Conservation (phyloP, 345 rosid genomes). For the Trapa bicornis region DNA sequence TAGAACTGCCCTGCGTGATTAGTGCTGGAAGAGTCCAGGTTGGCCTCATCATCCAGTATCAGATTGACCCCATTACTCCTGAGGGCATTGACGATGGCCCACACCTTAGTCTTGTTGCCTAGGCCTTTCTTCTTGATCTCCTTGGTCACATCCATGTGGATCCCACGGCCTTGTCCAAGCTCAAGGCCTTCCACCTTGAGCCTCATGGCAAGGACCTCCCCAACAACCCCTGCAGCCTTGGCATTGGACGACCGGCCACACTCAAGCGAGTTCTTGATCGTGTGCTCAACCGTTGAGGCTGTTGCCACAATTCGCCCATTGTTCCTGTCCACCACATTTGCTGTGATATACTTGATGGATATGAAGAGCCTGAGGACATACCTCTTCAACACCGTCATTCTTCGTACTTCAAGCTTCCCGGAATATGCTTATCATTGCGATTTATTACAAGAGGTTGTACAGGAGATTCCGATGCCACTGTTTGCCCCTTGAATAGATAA, state of each 20-base stretch:
- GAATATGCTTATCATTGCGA: neutral
- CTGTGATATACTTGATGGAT: constrained; percentile 66
- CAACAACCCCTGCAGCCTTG: constrained; percentile 61
- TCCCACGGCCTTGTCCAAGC: constrained; percentile 67
- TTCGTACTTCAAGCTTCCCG: neutral
- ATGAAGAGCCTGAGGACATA: constrained; percentile 54
- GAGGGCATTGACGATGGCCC: constrained; percentile 49
- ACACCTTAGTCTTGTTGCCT: constrained; percentile 37
- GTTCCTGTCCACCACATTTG: constrained; percentile 73
- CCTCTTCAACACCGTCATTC: constrained; percentile 59
- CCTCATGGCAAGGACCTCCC: constrained; percentile 77
- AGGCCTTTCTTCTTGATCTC: constrained; percentile 81
- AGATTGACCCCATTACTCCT: constrained; percentile 65
- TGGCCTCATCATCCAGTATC: constrained; percentile 57
- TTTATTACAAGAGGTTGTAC: too few species aligned
- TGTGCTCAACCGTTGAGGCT: constrained; percentile 73
- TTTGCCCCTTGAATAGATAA: too few species aligned
- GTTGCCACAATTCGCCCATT: constrained; percentile 61
- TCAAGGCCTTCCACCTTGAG: constrained; percentile 76
- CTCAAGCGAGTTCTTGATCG: constrained; percentile 59
- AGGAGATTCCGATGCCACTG: too few species aligned
- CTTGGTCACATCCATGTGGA: constrained; percentile 50
- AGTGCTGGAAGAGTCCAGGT: constrained; percentile 15
- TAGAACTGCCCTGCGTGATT: neutral
- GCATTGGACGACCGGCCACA: constrained; percentile 76